These are phyloP conservation scores for Phylloporus sp. DNA, from an alignment of 768 basidiomycete species.

Conservation along the genomic window DNA sequence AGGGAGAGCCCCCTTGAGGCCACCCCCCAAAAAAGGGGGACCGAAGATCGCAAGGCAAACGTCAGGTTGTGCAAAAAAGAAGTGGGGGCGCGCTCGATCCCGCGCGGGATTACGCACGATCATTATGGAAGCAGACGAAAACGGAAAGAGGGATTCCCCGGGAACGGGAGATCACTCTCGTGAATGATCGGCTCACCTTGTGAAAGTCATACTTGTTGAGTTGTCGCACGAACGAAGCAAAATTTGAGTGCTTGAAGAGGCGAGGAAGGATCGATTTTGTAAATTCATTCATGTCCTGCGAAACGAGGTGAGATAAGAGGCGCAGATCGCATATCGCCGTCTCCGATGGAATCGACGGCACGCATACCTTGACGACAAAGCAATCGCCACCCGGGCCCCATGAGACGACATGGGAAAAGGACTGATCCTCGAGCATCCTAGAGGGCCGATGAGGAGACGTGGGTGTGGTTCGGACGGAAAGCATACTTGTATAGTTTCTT, in stretches of 20 bases:
- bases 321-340: not conserved
- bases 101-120: slow-evolving; percentile 10
- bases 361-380: slow-evolving; percentile 74
- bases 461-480: not conserved
- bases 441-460: slow-evolving; percentile 6
- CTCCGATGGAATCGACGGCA: not conserved
- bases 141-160: not conserved
- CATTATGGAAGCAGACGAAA: slow-evolving; percentile 10
- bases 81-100: slow-evolving; percentile 13
- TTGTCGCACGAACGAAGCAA: slow-evolving; percentile 88
- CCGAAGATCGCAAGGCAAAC: slow-evolving; percentile 9
- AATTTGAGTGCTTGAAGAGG: slow-evolving; percentile 94
- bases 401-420: slow-evolving; percentile 66
- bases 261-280: slow-evolving; percentile 86
- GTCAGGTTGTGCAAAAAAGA: slow-evolving; percentile 8
- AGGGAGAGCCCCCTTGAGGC: slow-evolving; percentile 11
- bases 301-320: slow-evolving; percentile 10
- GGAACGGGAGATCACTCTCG: not conserved
- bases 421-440: slow-evolving; percentile 85
- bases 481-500: slow-evolving; percentile 87
- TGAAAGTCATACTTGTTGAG: slow-evolving; percentile 97
- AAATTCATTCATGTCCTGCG: slow-evolving; percentile 90
- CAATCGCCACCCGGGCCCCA: slow-evolving; percentile 85
- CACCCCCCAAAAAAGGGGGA: slow-evolving; percentile 5
- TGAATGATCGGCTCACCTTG: slow-evolving; percentile 48